Evolutionary conservation across 225 moss, liverwort and hornwort genomes (phyloP).

Genomic region (Polytrichum formosum): DNA sequence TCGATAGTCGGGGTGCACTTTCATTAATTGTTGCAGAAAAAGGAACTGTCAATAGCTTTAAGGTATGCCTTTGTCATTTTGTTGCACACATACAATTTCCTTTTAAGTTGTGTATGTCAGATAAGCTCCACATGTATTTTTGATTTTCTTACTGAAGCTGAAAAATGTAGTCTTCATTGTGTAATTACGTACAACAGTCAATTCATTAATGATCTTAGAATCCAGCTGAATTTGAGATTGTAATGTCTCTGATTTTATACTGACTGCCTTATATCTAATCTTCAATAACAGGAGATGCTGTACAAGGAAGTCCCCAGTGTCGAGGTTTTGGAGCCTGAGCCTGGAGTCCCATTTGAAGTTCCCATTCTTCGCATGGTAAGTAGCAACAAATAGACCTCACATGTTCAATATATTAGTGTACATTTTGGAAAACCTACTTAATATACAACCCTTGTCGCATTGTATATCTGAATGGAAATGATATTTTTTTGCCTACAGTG

Average conservation of each 20-base stretch:
- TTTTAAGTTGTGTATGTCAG: not conserved
- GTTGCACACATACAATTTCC: not conserved
- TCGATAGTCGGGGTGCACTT: constrained; percentile 38
- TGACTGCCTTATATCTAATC: not conserved
- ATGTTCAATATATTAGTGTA: not conserved
- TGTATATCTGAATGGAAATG: no score
- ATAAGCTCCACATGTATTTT: not conserved
- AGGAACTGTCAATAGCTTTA: constrained; percentile 42
- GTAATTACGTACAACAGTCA: no score
- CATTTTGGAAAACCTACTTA: not conserved
- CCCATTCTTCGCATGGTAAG: constrained; percentile 12
- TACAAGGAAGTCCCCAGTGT: constrained; percentile 26
- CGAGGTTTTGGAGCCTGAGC: constrained; percentile 38
- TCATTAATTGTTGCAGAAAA: constrained; percentile 25
- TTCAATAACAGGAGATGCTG: constrained; percentile 36
- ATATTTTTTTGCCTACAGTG: no score
- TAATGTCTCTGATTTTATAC: no score
- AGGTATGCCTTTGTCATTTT: constrained; percentile 22
- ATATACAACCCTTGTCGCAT: no score
- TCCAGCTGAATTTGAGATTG: no score
- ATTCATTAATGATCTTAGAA: no score
- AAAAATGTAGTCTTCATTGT: no score
- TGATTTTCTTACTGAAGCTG: no score
- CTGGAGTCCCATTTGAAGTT: constrained; percentile 36
- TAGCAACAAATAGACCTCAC: not conserved